Conservation (phyloP, 164 flowering plant species). For the Nelumbo lutea region DNA sequence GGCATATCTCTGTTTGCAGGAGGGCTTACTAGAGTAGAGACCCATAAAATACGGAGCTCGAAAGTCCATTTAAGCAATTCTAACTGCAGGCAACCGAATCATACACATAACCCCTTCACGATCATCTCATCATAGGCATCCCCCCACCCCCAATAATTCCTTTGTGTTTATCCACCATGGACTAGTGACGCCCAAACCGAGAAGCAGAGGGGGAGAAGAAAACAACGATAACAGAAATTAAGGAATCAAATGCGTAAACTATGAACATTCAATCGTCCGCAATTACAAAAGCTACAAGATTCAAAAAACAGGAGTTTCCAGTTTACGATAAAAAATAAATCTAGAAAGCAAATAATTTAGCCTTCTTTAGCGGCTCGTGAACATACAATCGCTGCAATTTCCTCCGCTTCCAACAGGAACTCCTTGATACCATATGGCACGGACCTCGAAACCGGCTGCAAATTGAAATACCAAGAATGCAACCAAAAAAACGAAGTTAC, state of each 20-base stretch:
- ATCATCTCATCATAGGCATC: too few species aligned
- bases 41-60: too few species aligned
- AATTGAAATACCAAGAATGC: not conserved
- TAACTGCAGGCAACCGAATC: too few species aligned
- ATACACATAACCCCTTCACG: too few species aligned
- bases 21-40: too few species aligned
- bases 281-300: not conserved
- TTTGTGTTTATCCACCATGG: too few species aligned
- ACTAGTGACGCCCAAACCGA: too few species aligned
- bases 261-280: not conserved
- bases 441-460: constrained; percentile 59
- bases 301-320: not conserved
- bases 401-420: constrained; percentile 63
- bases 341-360: not conserved
- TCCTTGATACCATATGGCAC: constrained; percentile 40
- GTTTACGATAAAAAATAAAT: not conserved
- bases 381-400: constrained; percentile 65
- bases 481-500: too few species aligned
- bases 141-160: too few species aligned
- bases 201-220: too few species aligned
- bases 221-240: not conserved
- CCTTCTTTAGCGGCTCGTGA: not conserved
- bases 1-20: too few species aligned
- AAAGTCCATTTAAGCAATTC: too few species aligned
- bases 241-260: not conserved